phyloP scores from a whole-genome alignment of 352 stramenopile species.

The Phytophthora parvispora region DNA sequence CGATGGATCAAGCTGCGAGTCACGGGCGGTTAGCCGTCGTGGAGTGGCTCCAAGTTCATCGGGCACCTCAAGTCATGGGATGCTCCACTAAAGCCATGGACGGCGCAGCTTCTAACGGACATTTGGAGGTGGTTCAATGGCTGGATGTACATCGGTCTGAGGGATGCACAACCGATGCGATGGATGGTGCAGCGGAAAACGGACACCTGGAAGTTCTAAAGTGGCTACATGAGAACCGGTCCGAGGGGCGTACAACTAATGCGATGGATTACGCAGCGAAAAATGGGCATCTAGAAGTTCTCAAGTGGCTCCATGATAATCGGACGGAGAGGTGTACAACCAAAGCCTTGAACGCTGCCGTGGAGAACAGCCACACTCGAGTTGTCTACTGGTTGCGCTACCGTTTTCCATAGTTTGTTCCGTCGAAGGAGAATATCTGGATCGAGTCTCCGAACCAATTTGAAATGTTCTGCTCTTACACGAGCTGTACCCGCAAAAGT shows the following conservation, averaged over 20 bases:
- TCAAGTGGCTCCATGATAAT: neutral
- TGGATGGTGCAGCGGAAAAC: neutral
- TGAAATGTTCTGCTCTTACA: slow-evolving; percentile 1
- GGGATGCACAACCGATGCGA: neutral
- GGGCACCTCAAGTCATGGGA: neutral
- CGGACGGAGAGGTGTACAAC: neutral
- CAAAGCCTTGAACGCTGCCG: neutral
- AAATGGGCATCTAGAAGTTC: neutral
- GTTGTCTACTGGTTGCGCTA: neutral
- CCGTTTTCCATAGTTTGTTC: neutral
- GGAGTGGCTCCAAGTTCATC: neutral
- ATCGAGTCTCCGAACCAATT: neutral
- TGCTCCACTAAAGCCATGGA: neutral
- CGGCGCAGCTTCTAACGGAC: neutral
- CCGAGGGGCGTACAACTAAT: neutral
- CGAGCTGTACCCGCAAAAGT: neutral
- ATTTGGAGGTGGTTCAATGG: slow-evolving; percentile 3
- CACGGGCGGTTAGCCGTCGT: neutral
- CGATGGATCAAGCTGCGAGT: neutral
- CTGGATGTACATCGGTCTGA: neutral
- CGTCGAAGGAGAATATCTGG: neutral
- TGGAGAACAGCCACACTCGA: neutral
- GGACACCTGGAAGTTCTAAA: neutral
- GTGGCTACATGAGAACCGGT: neutral
- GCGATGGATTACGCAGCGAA: neutral